These are phyloP conservation scores for Metschnikowia gruessii DNA, from an alignment of 805 yeast genomes.

Conservation along the genomic window DNA sequence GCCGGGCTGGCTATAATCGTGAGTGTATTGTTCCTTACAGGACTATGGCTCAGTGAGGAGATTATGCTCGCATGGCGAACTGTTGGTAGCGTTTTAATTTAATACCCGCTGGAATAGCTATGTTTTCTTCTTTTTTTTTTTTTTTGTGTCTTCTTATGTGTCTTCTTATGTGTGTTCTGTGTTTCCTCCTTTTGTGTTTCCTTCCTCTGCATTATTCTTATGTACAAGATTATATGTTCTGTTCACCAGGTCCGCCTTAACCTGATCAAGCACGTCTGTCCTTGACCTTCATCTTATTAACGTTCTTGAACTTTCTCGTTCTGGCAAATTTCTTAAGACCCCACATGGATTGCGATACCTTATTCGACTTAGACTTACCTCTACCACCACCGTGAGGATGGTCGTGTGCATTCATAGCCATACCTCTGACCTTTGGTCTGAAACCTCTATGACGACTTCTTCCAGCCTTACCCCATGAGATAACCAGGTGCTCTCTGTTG, in stretches of 20 bases:
- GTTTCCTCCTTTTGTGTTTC: neutral
- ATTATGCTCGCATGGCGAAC: constrained; percentile 5
- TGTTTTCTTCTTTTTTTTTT: too few relatives aligned
- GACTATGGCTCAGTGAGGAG: constrained; percentile 10
- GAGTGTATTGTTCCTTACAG: constrained; percentile 5
- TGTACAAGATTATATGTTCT: constrained; percentile 4
- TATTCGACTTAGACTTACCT: constrained; percentile 97
- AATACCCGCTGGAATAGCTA: too few relatives aligned
- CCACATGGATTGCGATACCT: constrained; percentile 93
- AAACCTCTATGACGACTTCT: constrained; percentile 88
- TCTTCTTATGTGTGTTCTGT: neutral
- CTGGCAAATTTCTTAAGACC: constrained; percentile 93
- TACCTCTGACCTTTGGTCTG: constrained; percentile 96
- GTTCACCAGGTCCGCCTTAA: neutral
- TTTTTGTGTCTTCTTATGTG: too few relatives aligned
- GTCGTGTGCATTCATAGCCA: constrained; percentile 95
- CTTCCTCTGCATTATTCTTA: constrained; percentile 2
- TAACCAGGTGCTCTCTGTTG: constrained; percentile 87
- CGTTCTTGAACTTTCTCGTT: constrained; percentile 88
- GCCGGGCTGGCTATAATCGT: constrained; percentile 10
- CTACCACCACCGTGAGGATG: constrained; percentile 99
- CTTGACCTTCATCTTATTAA: constrained; percentile 78
- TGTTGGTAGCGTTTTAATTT: neutral
- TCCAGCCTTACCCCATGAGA: constrained; percentile 94
- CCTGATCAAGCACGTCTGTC: constrained; percentile 61